phyloP scores from a whole-genome alignment of 768 basidiomycete genomes.

The Amyloporia xantha region DNA sequence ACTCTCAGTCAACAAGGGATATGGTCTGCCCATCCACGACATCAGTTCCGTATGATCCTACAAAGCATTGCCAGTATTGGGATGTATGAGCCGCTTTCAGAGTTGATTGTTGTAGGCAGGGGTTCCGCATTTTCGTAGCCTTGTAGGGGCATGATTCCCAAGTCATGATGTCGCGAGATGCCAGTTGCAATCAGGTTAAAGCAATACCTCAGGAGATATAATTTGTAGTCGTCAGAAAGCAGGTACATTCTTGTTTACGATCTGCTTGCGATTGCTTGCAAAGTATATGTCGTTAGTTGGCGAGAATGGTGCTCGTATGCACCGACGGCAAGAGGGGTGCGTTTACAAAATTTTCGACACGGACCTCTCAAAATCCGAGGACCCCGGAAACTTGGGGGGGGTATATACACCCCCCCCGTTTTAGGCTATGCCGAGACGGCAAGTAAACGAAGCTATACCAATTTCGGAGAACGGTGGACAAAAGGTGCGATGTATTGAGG shows the following conservation, averaged over 20 bases:
- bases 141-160: constrained; percentile 19
- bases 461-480: too few relatives aligned
- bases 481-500: too few relatives aligned
- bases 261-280: neutral
- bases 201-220: too few relatives aligned
- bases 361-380: too few relatives aligned
- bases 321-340: too few relatives aligned
- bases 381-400: too few relatives aligned
- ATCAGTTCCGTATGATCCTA: constrained; percentile 58
- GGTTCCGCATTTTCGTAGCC: constrained; percentile 25
- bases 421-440: too few relatives aligned
- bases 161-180: constrained; percentile 20
- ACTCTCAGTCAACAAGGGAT: constrained; percentile 47
- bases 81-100: constrained; percentile 64
- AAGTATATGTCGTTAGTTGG: neutral
- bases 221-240: neutral
- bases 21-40: constrained; percentile 61
- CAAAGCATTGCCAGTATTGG: constrained; percentile 51
- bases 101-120: constrained; percentile 35
- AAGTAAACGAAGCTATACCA: too few relatives aligned
- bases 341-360: too few relatives aligned
- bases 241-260: neutral
- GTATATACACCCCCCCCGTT: too few relatives aligned
- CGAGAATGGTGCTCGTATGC: too few relatives aligned
- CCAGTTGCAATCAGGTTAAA: too few relatives aligned